These are phyloP conservation scores for Cadophora sp. DNA, from an alignment of 2,329 filamentous ascomycete species.

Conservation along the genomic window DNA sequence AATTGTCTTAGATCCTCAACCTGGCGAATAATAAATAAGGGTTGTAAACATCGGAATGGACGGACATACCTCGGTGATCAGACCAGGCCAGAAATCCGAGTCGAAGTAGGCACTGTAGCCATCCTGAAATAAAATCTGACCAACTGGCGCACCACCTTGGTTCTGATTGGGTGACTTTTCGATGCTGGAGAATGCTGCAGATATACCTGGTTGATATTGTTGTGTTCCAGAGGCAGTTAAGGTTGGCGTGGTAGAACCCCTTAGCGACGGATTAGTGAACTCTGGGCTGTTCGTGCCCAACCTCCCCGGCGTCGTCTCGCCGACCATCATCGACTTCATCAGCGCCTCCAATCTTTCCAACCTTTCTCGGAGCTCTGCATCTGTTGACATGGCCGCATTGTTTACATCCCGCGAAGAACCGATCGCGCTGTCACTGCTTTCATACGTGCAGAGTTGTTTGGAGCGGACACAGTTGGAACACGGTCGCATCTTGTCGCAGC, in stretches of 20 bases:
- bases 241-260: neutral
- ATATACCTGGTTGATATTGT: neutral
- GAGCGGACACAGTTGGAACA: conserved; percentile 73
- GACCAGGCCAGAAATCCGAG: conserved; percentile 33
- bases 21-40: conserved; percentile 17
- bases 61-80: conserved; percentile 32
- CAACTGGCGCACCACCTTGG: conserved; percentile 20
- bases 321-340: conserved; percentile 33
- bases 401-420: conserved; percentile 4
- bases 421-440: conserved; percentile 35
- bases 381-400: conserved; percentile 9
- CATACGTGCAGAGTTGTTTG: conserved; percentile 65
- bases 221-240: neutral
- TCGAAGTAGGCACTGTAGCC: conserved; percentile 32
- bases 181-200: neutral
- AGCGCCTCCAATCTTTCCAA: conserved; percentile 32
- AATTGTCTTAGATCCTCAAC: conserved; percentile 33
- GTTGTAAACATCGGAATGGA: neutral
- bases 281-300: conserved; percentile 1
- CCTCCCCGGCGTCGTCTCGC: neutral
- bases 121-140: conserved; percentile 35
- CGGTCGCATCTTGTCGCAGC: conserved; percentile 74
- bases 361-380: conserved; percentile 33
- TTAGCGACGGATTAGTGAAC: neutral
- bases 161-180: neutral